Conservation (phyloP, 1,284 basidiomycete genomes). For the Mycosarcoma mackinlayi region DNA sequence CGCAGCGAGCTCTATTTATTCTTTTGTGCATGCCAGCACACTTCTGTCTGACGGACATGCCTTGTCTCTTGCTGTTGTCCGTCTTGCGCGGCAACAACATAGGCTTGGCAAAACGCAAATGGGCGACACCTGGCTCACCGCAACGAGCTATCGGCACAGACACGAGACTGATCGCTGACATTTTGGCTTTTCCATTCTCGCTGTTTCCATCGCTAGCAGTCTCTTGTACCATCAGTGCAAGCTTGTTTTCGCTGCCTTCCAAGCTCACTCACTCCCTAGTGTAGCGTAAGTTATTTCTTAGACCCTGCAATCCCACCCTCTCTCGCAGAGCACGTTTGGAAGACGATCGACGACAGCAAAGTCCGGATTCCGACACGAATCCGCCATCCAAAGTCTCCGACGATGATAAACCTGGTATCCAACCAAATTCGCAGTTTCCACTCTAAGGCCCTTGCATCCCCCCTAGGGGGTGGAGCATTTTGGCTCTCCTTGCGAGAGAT, state of each 20-base stretch:
- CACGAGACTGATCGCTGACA: constrained; percentile 11
- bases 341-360: background rate
- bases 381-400: constrained; percentile 41
- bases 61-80: constrained; percentile 16
- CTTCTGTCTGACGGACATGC: constrained; percentile 60
- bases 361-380: background rate
- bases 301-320: background rate
- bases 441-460: constrained; percentile 66
- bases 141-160: background rate
- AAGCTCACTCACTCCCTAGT: constrained; percentile 2
- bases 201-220: constrained; percentile 13
- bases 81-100: background rate
- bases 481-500: constrained; percentile 67
- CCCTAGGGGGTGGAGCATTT: constrained; percentile 56
- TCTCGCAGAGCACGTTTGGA: background rate
- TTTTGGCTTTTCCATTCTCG: background rate
- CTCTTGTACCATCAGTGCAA: background rate
- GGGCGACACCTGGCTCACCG: constrained; percentile 1
- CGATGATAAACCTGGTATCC: constrained; percentile 69
- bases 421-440: constrained; percentile 69
- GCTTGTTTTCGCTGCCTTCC: constrained; percentile 1
- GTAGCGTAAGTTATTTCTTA: constrained; percentile 27
- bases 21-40: constrained; percentile 68
- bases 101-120: background rate
- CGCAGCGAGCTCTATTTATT: constrained; percentile 59